A percentile compares a stretch with the other conserved stretches of the same genome.
These are phyloP conservation scores for Kuraishia capsulata DNA, from an alignment of 805 yeast species.

Conservation along the genomic window DNA sequence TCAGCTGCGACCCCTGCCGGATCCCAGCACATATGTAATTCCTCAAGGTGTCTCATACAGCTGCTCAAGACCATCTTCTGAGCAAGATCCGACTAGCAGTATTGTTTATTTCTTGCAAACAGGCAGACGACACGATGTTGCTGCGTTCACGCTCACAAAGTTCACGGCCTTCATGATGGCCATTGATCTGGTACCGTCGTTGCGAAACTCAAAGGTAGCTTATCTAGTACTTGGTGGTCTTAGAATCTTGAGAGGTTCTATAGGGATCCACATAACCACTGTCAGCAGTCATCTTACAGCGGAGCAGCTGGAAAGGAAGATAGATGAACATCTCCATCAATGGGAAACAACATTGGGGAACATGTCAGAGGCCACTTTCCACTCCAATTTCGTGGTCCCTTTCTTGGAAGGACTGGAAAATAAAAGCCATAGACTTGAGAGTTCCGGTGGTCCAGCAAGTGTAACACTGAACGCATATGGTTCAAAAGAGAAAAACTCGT, in stretches of 20 bases:
- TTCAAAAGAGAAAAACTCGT: conserved; percentile 10
- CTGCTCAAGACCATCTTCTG: conserved; percentile 23
- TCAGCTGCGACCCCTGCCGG: not conserved
- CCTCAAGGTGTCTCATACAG: conserved; percentile 25
- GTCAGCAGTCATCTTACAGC: conserved; percentile 42
- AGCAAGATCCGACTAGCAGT: conserved; percentile 42
- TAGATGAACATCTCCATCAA: conserved; percentile 36
- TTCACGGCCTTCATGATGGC: conserved; percentile 40
- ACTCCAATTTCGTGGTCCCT: conserved; percentile 20
- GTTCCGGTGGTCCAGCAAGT: conserved; percentile 13
- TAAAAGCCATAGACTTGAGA: conserved; percentile 8
- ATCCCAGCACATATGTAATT: conserved; percentile 30
- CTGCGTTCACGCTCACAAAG: conserved; percentile 29
- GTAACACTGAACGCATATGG: conserved; percentile 16
- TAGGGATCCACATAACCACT: conserved; percentile 50
- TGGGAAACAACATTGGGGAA: conserved; percentile 24
- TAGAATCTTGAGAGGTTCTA: conserved; percentile 36
- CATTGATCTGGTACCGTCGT: conserved; percentile 30
- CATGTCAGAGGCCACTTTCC: conserved; percentile 27
- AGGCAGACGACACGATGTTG: conserved; percentile 31
- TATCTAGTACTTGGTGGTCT: conserved; percentile 53
- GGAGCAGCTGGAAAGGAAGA: conserved; percentile 27
- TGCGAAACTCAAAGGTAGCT: conserved; percentile 54
- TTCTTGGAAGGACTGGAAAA: conserved; percentile 22
- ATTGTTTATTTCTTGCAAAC: conserved; percentile 48